Evolutionary conservation across 352 stramenopile genomes (phyloP).

Genomic region (Pythium diclinum): DNA sequence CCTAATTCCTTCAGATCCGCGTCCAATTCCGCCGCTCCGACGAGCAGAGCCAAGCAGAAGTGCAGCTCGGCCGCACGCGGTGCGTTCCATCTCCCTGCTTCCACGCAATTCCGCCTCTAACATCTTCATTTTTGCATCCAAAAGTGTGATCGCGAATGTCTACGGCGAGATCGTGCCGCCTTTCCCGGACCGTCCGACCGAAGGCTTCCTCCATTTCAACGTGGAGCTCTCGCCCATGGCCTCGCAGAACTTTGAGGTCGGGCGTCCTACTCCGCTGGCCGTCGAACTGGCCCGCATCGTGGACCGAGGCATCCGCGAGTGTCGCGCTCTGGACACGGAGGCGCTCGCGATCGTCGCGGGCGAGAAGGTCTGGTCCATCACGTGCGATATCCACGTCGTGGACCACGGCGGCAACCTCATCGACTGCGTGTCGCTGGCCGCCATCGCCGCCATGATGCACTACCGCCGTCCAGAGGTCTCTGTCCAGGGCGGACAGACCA

Average conservation of each 20-base stretch:
- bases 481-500: constrained; percentile 47
- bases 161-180: constrained; percentile 82
- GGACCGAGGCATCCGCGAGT: constrained; percentile 90
- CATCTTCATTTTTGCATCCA: not conserved
- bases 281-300: constrained; percentile 87
- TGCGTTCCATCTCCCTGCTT: constrained; percentile 24
- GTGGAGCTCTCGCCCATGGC: constrained; percentile 85
- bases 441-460: constrained; percentile 92
- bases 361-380: constrained; percentile 93
- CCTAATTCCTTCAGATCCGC: constrained; percentile 36
- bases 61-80: constrained; percentile 75
- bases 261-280: constrained; percentile 44
- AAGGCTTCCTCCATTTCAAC: constrained; percentile 85
- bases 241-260: constrained; percentile 72
- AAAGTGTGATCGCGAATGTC: constrained; percentile 76
- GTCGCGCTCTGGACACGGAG: constrained; percentile 92
- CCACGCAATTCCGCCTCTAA: not conserved
- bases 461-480: constrained; percentile 91
- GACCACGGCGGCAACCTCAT: constrained; percentile 92
- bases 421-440: constrained; percentile 90
- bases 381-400: constrained; percentile 88
- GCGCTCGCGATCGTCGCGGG: constrained; percentile 92
- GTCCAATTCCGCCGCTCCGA: constrained; percentile 82
- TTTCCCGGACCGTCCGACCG: constrained; percentile 82
- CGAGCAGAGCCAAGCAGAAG: constrained; percentile 70